phyloP scores from a whole-genome alignment of 805 yeast genomes.

The Myxozyma udenii region DNA sequence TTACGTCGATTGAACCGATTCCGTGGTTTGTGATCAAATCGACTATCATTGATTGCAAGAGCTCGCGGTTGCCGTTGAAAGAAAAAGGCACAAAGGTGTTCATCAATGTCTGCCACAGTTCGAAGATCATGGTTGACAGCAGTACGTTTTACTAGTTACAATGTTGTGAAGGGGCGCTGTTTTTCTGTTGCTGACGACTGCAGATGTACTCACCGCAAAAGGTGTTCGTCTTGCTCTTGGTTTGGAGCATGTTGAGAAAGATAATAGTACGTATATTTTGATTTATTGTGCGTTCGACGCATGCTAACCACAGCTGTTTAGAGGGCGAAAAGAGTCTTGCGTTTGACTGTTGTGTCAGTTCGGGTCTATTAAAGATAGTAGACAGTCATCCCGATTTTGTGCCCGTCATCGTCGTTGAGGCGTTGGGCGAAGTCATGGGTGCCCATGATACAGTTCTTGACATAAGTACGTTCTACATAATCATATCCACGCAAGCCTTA shows the following conservation, averaged over 20 bases:
- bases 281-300: background rate
- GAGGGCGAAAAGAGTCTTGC: slow-evolving; percentile 59
- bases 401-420: slow-evolving; percentile 84
- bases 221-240: slow-evolving; percentile 68
- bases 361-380: slow-evolving; percentile 57
- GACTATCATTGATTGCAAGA: slow-evolving; percentile 43
- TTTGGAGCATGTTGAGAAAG: slow-evolving; percentile 50
- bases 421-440: slow-evolving; percentile 55
- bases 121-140: too few species aligned
- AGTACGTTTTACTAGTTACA: too few species aligned
- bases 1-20: too few species aligned
- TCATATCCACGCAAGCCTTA: too few species aligned
- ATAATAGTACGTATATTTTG: slow-evolving; percentile 48
- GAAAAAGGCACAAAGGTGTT: slow-evolving; percentile 59
- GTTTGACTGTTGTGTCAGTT: slow-evolving; percentile 78
- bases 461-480: too few species aligned
- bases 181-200: too few species aligned
- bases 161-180: too few species aligned
- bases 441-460: too few species aligned
- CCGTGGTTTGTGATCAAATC: slow-evolving; percentile 77
- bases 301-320: background rate
- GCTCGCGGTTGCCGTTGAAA: slow-evolving; percentile 34
- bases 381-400: slow-evolving; percentile 60
- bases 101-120: slow-evolving; percentile 70
- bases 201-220: too few species aligned